Evolutionary conservation across 1,284 basidiomycete species (phyloP), one percentile per base, ranked within the genome.

Genomic region (Ceratobasidium sp.): DNA sequence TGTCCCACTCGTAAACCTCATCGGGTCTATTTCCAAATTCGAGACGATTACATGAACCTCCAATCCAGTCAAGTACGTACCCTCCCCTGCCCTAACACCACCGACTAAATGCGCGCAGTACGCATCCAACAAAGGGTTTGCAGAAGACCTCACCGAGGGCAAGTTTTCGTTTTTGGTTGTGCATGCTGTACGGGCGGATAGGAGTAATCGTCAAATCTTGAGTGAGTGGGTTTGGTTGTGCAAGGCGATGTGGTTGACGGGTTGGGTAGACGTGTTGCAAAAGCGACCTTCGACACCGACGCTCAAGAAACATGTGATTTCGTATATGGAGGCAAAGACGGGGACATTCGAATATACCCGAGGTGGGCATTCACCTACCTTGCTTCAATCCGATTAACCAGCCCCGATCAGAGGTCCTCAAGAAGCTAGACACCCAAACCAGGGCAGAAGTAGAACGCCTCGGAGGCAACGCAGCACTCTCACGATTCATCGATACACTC

Each of bases 41-140:
- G 96, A 27, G 97, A 99, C 77, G 96, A 99, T 77, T 94, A 96
- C 71, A 93, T 97, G 90, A 99, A 99, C 77, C 81, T 99, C 35
- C 90, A 96, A 75, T 94, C 91, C 54, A 85, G 85, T 27, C 86
- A 93, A 81, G 94, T 93, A 73, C 42, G 78, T 72, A 29, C 10
- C 7, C 27, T 62, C 50, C n/a, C 69, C 17, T 43, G 6, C 47
- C 35, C 38, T 55, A 13, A 47, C 8, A 40, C 50, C n/a, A 43
- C 25, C 22, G 1, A 22, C 27, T 43, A 29, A 8, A 20, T 20
- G 29, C 45, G 22, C 35, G 8, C 45, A 96, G 90, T 98, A 98
- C 75, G 84, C 89, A 1, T 83, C 87, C 38, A 95, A 96, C 80
- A 98, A 98, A 79, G 95, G 95, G 4, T 98, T 93, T 76, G 92